A percentile compares a stretch with the other conserved stretches of the same genome.
Evolutionary conservation across 371 early-diverging fungal genomes (phyloP).

Genomic region (Syncephalis plumigaleata): DNA sequence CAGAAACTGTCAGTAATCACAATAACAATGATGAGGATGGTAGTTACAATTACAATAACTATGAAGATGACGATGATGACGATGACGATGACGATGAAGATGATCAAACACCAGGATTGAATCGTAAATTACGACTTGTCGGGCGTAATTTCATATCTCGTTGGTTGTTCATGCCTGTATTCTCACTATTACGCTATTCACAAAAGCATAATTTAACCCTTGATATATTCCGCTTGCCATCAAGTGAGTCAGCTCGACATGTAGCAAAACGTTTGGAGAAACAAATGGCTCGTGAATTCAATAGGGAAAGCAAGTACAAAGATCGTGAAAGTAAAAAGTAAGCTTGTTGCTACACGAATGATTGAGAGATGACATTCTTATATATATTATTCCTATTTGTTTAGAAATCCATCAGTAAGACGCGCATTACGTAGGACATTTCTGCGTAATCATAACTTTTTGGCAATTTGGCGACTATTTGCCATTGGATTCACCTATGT

Average conservation of each 20-base stretch:
- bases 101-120: too few species aligned
- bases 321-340: neutral
- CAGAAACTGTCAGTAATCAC: too few species aligned
- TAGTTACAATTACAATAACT: too few species aligned
- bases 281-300: neutral
- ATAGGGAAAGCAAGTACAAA: too few species aligned
- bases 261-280: neutral
- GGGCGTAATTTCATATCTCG: neutral
- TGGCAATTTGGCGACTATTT: constrained; percentile 37
- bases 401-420: neutral
- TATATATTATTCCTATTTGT: neutral
- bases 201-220: neutral
- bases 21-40: too few species aligned
- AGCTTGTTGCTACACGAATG: neutral
- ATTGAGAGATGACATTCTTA: neutral
- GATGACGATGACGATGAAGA: too few species aligned
- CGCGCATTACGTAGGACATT: neutral
- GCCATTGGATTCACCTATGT: constrained; percentile 39
- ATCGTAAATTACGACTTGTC: neutral
- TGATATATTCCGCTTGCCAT: neutral
- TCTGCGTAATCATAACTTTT: constrained; percentile 10
- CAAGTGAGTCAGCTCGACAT: neutral
- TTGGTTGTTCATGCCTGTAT: neutral
- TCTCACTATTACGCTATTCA: neutral
- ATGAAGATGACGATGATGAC: too few species aligned